These are phyloP conservation scores for Cyclostephanos tholiformis DNA, from an alignment of 108 stramenopile species.

Conservation along the genomic window DNA sequence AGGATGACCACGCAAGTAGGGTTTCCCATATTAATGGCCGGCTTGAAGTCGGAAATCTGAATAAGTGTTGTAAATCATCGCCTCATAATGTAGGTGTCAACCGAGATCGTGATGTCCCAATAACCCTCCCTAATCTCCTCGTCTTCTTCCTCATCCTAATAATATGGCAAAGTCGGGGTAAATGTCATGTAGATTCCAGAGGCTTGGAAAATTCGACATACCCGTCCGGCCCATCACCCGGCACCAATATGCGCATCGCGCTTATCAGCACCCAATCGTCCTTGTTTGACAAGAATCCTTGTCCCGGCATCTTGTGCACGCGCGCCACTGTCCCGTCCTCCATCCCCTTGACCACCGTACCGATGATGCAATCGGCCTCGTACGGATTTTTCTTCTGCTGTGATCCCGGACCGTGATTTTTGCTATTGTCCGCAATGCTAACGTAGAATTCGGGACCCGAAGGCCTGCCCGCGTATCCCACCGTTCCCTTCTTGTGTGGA, in stretches of 20 bases:
- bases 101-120: too few species aligned
- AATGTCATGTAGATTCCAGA: slow-evolving; percentile 19
- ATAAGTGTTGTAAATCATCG: too few species aligned
- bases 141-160: too few species aligned
- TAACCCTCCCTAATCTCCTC: too few species aligned
- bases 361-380: slow-evolving; percentile 92
- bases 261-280: slow-evolving; percentile 62
- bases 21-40: too few species aligned
- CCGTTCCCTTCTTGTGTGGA: slow-evolving; percentile 79
- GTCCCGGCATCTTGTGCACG: slow-evolving; percentile 64
- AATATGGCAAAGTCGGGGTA: too few species aligned
- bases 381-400: slow-evolving; percentile 85
- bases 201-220: slow-evolving; percentile 42
- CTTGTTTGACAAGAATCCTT: slow-evolving; percentile 56
- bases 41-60: too few species aligned
- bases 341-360: slow-evolving; percentile 70
- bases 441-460: slow-evolving; percentile 85
- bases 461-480: slow-evolving; percentile 89
- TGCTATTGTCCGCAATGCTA: slow-evolving; percentile 70
- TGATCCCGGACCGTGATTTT: slow-evolving; percentile 81
- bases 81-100: too few species aligned
- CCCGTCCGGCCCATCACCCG: slow-evolving; percentile 22
- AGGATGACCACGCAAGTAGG: too few species aligned
- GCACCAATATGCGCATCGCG: slow-evolving; percentile 62
- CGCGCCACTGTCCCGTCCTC: slow-evolving; percentile 59